Conservation (phyloP, 2,329 filamentous ascomycete genomes). For the Fusarium sp. region DNA sequence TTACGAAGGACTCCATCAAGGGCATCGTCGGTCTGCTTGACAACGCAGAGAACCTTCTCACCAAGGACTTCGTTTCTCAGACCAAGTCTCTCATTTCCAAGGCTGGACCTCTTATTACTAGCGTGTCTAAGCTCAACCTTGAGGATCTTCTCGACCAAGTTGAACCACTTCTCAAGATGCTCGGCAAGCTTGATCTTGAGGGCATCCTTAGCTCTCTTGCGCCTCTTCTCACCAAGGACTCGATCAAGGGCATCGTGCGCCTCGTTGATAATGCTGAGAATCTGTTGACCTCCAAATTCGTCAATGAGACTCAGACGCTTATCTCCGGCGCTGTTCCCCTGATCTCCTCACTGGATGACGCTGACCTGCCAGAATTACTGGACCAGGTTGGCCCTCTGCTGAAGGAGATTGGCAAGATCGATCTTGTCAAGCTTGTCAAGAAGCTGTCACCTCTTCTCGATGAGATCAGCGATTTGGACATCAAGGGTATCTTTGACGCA, state of each 20-base stretch:
- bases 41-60: slow-evolving; percentile 44
- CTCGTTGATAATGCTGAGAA: slow-evolving; percentile 44
- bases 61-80: slow-evolving; percentile 39
- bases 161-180: slow-evolving; percentile 46
- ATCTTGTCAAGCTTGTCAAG: slow-evolving; percentile 42
- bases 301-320: slow-evolving; percentile 41
- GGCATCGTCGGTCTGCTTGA: slow-evolving; percentile 47
- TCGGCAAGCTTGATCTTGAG: slow-evolving; percentile 44
- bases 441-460: slow-evolving; percentile 43
- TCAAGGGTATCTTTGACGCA: slow-evolving; percentile 45
- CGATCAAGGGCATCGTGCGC: slow-evolving; percentile 44
- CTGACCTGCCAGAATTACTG: slow-evolving; percentile 40
- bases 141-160: slow-evolving; percentile 45
- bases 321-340: slow-evolving; percentile 41
- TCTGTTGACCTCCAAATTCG: slow-evolving; percentile 41
- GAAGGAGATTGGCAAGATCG: slow-evolving; percentile 43
- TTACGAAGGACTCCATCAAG: slow-evolving; percentile 44
- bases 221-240: slow-evolving; percentile 41
- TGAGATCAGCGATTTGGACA: slow-evolving; percentile 43
- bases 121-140: slow-evolving; percentile 46
- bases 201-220: slow-evolving; percentile 39
- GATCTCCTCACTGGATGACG: slow-evolving; percentile 27
- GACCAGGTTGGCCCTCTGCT: slow-evolving; percentile 44
- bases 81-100: slow-evolving; percentile 39
- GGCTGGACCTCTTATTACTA: slow-evolving; percentile 45